Evolutionary conservation across 805 yeast species (phyloP).

Genomic region (Blastobotrys parvus): DNA sequence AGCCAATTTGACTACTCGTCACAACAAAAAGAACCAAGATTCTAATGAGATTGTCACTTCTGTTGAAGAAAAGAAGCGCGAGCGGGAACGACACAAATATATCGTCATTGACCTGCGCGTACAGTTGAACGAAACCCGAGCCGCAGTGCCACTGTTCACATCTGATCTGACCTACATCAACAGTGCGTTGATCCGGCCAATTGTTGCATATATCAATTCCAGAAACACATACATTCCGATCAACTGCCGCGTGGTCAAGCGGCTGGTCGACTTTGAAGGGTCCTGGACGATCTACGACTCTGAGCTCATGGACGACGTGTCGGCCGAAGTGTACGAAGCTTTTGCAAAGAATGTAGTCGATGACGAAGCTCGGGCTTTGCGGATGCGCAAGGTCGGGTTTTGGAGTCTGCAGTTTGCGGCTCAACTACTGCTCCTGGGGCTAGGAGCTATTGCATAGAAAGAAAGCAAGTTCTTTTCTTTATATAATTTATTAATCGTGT

Average conservation of each 20-base stretch:
- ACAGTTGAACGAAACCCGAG: conserved; percentile 76
- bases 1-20: conserved; percentile 19
- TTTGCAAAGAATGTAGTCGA: conserved; percentile 84
- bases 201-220: conserved; percentile 90
- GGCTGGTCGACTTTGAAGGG: conserved; percentile 79
- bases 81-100: conserved; percentile 38
- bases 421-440: conserved; percentile 73
- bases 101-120: conserved; percentile 75
- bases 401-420: conserved; percentile 85
- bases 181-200: conserved; percentile 86
- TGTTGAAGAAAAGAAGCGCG: conserved; percentile 22
- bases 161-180: conserved; percentile 87
- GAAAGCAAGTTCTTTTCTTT: too few species aligned
- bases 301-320: conserved; percentile 80
- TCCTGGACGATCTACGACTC: conserved; percentile 96
- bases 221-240: conserved; percentile 85
- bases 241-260: conserved; percentile 71
- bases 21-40: conserved; percentile 7
- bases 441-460: conserved; percentile 56
- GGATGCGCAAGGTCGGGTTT: conserved; percentile 80
- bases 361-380: conserved; percentile 62
- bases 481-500: too few species aligned
- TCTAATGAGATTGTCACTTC: conserved; percentile 24
- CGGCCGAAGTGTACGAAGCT: conserved; percentile 82
- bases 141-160: conserved; percentile 79